Evolutionary conservation across 2,329 filamentous ascomycete genomes (phyloP), one percentile per base, ranked within the genome.

Genomic region (Cordyceps javanica): DNA sequence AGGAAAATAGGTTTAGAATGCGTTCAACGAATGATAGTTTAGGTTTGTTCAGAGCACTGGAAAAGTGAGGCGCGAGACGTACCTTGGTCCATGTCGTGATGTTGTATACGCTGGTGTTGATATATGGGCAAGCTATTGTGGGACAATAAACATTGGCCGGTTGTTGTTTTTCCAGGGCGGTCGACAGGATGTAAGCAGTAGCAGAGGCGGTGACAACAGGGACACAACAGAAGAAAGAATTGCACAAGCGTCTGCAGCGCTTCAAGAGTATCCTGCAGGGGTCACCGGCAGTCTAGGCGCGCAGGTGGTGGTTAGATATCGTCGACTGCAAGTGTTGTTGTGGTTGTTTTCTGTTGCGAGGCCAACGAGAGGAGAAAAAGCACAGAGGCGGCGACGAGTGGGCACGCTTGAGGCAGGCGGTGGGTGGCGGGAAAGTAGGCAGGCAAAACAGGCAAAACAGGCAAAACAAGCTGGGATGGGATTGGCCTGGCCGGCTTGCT

Each of bases 261-360:
- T 52, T 39, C 26, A 50, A 57, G 13, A 25, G 32, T 45, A 58
- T 56, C 53, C 58, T 59, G 64, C 63, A 59, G 49, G 55, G 57
- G 51, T 60, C 59, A 60, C 57, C 34, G 39, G 55, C 56, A 57
- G 21, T 61, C 55, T 56, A 50, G 60, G 61, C 62, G 67, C 65
- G 66, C 67, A 64, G 65, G 61, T 68, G 63, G 63, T 63, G 60
- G 63, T 66, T 61, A 62, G 63, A 62, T 63, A 66, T 63, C 61
- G 64, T 67, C 61, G 59, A 60, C 62, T 58, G 63, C 59, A 62
- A 60, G 59, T 63, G 67, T 73, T 73, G 69, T 73, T 73, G 70
- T 73, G 66, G 65, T 73, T 73, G 68, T 71, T 70, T 72, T 71
- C 66, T 72, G 71, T 74, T 75, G 72, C 72, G 72, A 73, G 72